phyloP scores from a whole-genome alignment of 2,329 filamentous ascomycete species.

The Monosporascus ibericus region DNA sequence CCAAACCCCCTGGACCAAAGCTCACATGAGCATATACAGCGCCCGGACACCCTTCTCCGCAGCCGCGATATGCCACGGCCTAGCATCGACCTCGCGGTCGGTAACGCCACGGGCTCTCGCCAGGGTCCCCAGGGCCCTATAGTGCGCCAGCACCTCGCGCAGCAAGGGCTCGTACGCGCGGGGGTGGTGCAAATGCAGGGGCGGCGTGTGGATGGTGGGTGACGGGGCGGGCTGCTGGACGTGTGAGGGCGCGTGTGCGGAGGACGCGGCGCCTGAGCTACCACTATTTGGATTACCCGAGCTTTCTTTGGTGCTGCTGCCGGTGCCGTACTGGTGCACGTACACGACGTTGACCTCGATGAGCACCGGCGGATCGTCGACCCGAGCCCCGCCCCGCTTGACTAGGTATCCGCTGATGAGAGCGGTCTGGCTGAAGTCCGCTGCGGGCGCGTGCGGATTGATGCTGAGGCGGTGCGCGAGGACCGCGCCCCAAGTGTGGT shows the following conservation, averaged over 20 bases:
- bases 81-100: conserved; percentile 51
- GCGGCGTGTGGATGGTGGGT: not conserved
- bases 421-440: conserved; percentile 22
- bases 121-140: conserved; percentile 61
- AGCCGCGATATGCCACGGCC: conserved; percentile 73
- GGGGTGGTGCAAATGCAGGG: conserved; percentile 17
- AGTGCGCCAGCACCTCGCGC: conserved; percentile 64
- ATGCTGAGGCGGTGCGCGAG: conserved; percentile 60
- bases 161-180: conserved; percentile 58
- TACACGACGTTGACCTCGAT: conserved; percentile 62
- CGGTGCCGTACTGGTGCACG: conserved; percentile 1
- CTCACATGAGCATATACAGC: conserved; percentile 58
- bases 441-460: conserved; percentile 29
- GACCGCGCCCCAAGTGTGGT: conserved; percentile 71
- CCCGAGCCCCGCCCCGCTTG: conserved; percentile 51
- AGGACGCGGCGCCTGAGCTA: not conserved
- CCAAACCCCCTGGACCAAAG: not conserved
- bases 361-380: conserved; percentile 52
- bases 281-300: not conserved
- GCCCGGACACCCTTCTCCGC: conserved; percentile 63
- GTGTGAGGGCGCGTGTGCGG: conserved; percentile 15
- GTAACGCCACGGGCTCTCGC: conserved; percentile 60
- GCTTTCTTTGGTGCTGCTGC: conserved; percentile 13
- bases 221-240: conserved; percentile 20
- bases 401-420: conserved; percentile 61